phyloP scores from a whole-genome alignment of 2,329 filamentous ascomycete genomes.

The Metarhizium brunneum region DNA sequence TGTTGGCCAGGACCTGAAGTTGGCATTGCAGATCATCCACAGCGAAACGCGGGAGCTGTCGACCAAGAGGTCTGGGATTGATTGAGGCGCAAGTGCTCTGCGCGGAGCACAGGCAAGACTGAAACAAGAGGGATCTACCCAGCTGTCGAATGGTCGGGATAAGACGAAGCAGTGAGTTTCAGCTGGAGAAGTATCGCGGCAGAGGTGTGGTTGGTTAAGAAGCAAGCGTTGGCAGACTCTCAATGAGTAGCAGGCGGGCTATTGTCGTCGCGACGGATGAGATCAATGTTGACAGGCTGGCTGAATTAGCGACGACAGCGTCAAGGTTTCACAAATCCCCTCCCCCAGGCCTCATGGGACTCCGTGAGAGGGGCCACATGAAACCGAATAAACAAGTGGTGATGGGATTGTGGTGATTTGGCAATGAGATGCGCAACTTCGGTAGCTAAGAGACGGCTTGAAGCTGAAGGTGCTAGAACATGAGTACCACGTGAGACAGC shows the following conservation, averaged over 20 bases:
- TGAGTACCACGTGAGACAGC: slow-evolving; percentile 14
- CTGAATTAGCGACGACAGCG: not conserved
- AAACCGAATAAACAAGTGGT: slow-evolving; percentile 3
- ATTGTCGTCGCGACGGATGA: not conserved
- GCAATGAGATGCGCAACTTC: not conserved
- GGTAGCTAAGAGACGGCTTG: not conserved
- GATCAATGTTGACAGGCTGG: not conserved
- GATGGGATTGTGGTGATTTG: not conserved
- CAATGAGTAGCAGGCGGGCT: not conserved
- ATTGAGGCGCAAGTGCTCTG: not conserved
- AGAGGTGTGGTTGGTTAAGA: not conserved
- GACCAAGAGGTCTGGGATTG: not conserved
- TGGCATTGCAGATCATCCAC: slow-evolving; percentile 16
- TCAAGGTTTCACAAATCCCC: slow-evolving; percentile 10
- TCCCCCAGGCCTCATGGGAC: slow-evolving; percentile 15
- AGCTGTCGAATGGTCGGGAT: not conserved
- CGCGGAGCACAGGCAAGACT: not conserved
- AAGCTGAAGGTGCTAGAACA: slow-evolving; percentile 8
- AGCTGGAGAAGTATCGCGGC: not conserved
- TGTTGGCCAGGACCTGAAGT: slow-evolving; percentile 18
- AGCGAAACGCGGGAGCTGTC: not conserved
- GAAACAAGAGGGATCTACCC: not conserved
- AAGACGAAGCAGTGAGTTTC: not conserved
- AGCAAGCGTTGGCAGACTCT: not conserved
- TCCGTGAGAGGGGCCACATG: slow-evolving; percentile 12